These are phyloP conservation scores for Cyclotella sp. DNA, from an alignment of 108 stramenopile genomes.

Conservation along the genomic window DNA sequence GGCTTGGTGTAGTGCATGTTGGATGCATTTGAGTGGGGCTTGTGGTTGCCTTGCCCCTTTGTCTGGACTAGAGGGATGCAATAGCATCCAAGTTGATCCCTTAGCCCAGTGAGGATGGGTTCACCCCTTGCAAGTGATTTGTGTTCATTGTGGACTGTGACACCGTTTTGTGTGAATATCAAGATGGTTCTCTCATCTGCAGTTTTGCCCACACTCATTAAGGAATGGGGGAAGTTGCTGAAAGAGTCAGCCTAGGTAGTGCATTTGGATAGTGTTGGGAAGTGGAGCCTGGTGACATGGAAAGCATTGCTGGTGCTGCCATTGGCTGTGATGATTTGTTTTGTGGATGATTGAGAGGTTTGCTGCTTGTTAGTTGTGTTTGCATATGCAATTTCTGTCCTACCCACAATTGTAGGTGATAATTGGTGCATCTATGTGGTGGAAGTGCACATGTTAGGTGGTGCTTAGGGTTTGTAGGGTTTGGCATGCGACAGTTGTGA, in stretches of 20 bases:
- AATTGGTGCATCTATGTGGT: not conserved
- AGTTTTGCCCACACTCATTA: too few relatives aligned
- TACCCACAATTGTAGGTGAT: not conserved
- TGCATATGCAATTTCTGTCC: not conserved
- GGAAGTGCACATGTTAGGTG: not conserved
- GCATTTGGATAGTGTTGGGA: not conserved
- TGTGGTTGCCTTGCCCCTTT: too few relatives aligned
- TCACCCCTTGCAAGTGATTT: too few relatives aligned
- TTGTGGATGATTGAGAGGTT: not conserved
- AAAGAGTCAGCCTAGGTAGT: slow-evolving; percentile 1
- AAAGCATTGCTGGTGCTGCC: slow-evolving; percentile 1
- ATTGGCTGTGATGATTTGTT: slow-evolving; percentile 3
- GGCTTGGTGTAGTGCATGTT: too few relatives aligned
- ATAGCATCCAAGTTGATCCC: too few relatives aligned
- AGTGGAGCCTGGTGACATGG: not conserved
- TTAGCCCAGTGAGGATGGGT: not conserved
- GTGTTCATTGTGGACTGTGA: not conserved
- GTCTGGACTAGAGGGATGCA: not conserved
- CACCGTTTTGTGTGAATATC: too few relatives aligned
- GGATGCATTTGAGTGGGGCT: too few relatives aligned
- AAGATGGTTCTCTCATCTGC: not conserved
- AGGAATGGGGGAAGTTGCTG: not conserved
- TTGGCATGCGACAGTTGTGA: not conserved
- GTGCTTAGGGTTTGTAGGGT: not conserved
- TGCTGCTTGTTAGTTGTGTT: not conserved